Evolutionary conservation across 129 eudicot genomes (phyloP).

Genomic region (Centrapalus pauciflorus): DNA sequence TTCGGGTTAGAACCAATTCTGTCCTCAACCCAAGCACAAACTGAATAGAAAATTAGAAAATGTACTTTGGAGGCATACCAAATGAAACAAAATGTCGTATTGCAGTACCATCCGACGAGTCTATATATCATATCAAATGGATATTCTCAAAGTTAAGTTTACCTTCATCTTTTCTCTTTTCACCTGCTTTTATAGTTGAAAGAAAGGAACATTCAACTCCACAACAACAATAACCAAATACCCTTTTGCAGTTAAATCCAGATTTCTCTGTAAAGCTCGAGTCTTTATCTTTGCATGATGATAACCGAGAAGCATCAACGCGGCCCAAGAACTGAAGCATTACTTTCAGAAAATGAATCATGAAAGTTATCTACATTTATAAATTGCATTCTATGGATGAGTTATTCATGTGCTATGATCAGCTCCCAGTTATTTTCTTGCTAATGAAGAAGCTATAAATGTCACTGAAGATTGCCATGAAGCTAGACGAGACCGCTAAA

Average conservation of each 20-base stretch:
- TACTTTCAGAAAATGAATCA: too few relatives aligned
- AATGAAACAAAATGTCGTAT: too few relatives aligned
- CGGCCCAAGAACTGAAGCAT: too few relatives aligned
- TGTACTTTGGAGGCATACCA: too few relatives aligned
- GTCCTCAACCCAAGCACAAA: too few relatives aligned
- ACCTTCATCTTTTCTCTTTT: not conserved
- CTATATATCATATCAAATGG: not conserved
- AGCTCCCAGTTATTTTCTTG: not conserved
- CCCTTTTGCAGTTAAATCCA: not conserved
- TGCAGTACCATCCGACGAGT: too few relatives aligned
- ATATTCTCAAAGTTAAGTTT: not conserved
- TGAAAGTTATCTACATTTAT: conserved; percentile 15
- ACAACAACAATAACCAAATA: not conserved
- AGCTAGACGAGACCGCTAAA: conserved; percentile 81
- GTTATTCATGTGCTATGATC: too few relatives aligned
- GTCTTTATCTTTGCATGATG: not conserved
- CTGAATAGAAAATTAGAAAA: too few relatives aligned
- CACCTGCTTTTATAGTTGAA: not conserved
- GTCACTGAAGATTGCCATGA: conserved; percentile 82
- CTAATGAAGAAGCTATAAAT: conserved; percentile 42
- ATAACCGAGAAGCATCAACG: too few relatives aligned
- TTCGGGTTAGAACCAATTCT: too few relatives aligned
- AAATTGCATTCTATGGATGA: not conserved
- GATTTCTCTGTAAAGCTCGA: not conserved
- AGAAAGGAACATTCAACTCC: not conserved